Conservation (phyloP, 2,329 filamentous ascomycete species). For the Calonectria naviculata region DNA sequence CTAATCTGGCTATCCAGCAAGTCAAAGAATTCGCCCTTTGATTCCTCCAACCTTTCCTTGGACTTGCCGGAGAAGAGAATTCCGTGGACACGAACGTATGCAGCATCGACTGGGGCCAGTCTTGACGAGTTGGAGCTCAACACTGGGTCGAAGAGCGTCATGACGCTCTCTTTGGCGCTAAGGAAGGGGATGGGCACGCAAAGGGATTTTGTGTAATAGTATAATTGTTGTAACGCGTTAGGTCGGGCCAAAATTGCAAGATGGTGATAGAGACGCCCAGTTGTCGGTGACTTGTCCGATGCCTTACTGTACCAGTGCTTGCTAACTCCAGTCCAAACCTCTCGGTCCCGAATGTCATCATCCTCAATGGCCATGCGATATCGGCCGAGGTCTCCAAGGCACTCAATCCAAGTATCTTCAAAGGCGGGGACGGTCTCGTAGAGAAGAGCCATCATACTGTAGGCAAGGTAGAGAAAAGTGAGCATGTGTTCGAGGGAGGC, state of each 20-base stretch:
- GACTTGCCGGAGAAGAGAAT: conserved; percentile 68
- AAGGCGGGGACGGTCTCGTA: conserved; percentile 88
- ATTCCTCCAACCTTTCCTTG: conserved; percentile 56
- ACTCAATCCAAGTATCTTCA: conserved; percentile 93
- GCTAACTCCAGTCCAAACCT: conserved; percentile 85
- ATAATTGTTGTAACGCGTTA: conserved; percentile 76
- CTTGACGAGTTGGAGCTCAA: conserved; percentile 52
- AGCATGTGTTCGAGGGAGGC: conserved; percentile 89
- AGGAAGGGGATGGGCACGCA: conserved; percentile 75
- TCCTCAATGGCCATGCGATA: conserved; percentile 94
- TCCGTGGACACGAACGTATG: conserved; percentile 73
- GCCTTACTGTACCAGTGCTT: conserved; percentile 88
- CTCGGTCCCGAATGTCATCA: conserved; percentile 77
- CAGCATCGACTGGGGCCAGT: conserved; percentile 60
- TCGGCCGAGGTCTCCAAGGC: conserved; percentile 84
- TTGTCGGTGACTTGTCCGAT: conserved; percentile 78
- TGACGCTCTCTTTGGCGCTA: conserved; percentile 76
- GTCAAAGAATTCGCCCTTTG: conserved; percentile 60
- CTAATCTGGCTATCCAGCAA: conserved; percentile 69
- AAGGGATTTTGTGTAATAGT: conserved; percentile 77
- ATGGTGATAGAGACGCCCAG: conserved; percentile 88
- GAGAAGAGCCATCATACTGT: conserved; percentile 88
- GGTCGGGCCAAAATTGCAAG: conserved; percentile 82
- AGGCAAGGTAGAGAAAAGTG: conserved; percentile 88
- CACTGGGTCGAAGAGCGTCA: conserved; percentile 74